Evolutionary conservation across 176 grass and related monocot genomes (phyloP), one percentile per base, ranked within the genome.

Genomic region (Cenchrus americanus): DNA sequence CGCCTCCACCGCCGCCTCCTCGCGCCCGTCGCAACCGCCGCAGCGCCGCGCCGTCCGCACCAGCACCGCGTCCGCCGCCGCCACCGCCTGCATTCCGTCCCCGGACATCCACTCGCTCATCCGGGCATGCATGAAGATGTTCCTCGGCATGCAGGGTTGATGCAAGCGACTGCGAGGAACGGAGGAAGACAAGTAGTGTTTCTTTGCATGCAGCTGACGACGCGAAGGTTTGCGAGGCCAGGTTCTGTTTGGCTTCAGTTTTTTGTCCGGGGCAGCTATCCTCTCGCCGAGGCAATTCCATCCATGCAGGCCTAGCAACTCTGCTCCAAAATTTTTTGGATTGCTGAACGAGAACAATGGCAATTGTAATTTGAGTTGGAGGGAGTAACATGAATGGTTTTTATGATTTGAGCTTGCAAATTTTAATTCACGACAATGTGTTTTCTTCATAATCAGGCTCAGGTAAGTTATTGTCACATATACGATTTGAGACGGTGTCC

Each of bases 11-110:
- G 63, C 62, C 7, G 47, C 62, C 6, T 41, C 47, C 27, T 80
- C 62, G 0, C 78, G 78, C 0, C 48, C 62, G 78, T 80, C 78
- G 62, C 78, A 66, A 5, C 61, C 24, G 23, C 61, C 77, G 60
- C 77, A 66, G 3, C 77, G 47, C 18, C 78, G 64, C 21, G 7
- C 26, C 46, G 48, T 14, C 14, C 21, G 22, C 1, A 26, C 59
- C 23, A 26, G 10, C 62, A 22, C 26, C 21, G 5, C 53, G 12
- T 57, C 53, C 19, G 18, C 18, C 54, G 19, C 21, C 71, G 8
- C 66, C 59, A 71, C 8, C 59, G 53, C 76, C 34, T 37, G 3
- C 55, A 78, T 34, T 34, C 4, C 14, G 15, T 19, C 8, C 48
- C 14, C 14, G 14, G 6, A 5, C 7, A 22, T n/a, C 34, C 64